Base-by-base conservation (phyloP, 2,329 filamentous ascomycete species). In the Penicillium sp. region DNA sequence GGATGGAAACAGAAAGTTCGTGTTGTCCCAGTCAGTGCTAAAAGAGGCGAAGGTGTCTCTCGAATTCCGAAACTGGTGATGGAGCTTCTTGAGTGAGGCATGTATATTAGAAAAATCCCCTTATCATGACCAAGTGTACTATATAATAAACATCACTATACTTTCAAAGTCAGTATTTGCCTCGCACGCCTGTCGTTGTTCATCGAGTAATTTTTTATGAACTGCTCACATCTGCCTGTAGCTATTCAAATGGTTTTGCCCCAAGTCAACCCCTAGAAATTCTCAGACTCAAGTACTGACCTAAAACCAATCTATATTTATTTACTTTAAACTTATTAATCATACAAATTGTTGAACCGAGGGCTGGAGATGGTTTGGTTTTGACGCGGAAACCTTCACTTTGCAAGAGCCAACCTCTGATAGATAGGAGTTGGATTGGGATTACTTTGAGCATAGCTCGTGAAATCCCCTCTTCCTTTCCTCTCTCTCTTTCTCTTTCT, bases 21-120 rank as follows among this genome's bases (percentile, higher is more conserved):
- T 19, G 89, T 84, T 18, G 85, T 97, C 56, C 94, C 94, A 0
- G 86, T 97, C 44, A 96, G 92, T 70, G 94, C 93, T 44, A 95
- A 97, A 58, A 84, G 87, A 54, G 90, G 89, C 5, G 86, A 97
- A 70, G 92, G 93, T 3, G 86, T 96, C 8, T 84, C 91, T 53
- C 67, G 69, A 16, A 75, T 78, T 47, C 74, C 75, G 2, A 68
- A 70, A 36, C 66, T 74, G 36, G 70, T 76, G 32, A 72, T 77
- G 56, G 70, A 73, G 38, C 66, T 77, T 47, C 57, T 79, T 55
- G 73, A 76, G 42, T 67, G 56, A 67, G 32, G 26, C 23, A 14
- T 61, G 52, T 61, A 61, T 51, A 57, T 39, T 59, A 52, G 36
- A 42, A 52, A 47, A 23, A 41, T 49, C 29, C 26, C 26, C 27